Evolutionary conservation across 257 asterid species (phyloP).

Genomic region (Echites panduratus): DNA sequence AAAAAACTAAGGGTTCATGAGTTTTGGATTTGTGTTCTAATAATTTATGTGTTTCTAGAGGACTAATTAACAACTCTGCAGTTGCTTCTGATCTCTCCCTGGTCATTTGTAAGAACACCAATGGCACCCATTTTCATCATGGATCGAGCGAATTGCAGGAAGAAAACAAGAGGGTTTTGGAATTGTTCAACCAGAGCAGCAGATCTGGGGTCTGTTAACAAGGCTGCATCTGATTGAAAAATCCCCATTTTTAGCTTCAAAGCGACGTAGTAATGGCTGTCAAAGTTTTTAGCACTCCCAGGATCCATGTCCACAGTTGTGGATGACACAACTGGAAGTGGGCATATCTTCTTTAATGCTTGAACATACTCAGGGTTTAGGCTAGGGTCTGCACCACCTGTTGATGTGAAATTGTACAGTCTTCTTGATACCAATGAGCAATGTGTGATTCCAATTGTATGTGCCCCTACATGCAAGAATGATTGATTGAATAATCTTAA

Average conservation of each 20-base stretch:
- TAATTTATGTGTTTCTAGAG: not conserved
- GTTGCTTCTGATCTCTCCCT: constrained; percentile 41
- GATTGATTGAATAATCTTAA: not conserved
- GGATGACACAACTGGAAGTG: constrained; percentile 21
- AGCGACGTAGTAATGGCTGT: constrained; percentile 30
- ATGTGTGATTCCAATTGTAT: constrained; percentile 28
- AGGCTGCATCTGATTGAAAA: constrained; percentile 50
- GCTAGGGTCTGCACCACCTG: constrained; percentile 23
- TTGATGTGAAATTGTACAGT: constrained; percentile 30
- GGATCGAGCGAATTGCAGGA: constrained; percentile 28
- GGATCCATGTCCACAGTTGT: constrained; percentile 47
- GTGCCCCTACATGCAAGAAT: constrained; percentile 24
- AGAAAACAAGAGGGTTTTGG: constrained; percentile 19
- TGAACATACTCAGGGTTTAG: constrained; percentile 21
- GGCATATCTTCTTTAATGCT: constrained; percentile 20
- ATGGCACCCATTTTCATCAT: constrained; percentile 55
- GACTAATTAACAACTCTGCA: constrained; percentile 38
- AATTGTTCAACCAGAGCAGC: constrained; percentile 17
- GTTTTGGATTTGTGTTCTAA: not conserved
- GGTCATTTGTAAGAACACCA: constrained; percentile 34
- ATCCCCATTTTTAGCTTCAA: constrained; percentile 32
- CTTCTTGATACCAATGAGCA: constrained; percentile 20
- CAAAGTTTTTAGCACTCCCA: constrained; percentile 33
- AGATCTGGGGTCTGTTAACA: constrained; percentile 25
- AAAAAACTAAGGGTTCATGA: too few species aligned